Evolutionary conservation across 768 basidiomycete genomes (phyloP).

Genomic region (Leccinum arenicola): DNA sequence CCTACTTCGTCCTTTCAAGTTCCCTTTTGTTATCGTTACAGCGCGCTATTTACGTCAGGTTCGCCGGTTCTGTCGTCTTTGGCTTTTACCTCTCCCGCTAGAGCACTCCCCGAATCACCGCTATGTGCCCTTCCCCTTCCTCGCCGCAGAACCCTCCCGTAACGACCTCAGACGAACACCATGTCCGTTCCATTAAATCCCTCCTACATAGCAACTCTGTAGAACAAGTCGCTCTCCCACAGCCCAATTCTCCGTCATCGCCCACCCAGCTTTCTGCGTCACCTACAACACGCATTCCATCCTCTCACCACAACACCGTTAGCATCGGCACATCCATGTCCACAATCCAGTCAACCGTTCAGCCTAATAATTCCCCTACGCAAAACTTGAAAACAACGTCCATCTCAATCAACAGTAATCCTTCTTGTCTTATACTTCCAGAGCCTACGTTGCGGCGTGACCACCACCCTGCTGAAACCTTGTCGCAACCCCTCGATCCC

Average conservation of each 20-base stretch:
- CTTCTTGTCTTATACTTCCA: constrained; percentile 24
- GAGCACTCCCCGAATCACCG: constrained; percentile 24
- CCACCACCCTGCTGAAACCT: constrained; percentile 7
- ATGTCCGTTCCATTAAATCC: constrained; percentile 9
- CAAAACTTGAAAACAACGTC: constrained; percentile 11
- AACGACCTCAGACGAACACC: constrained; percentile 14
- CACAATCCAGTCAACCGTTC: constrained; percentile 16
- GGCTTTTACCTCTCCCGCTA: constrained; percentile 11
- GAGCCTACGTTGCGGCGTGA: constrained; percentile 10
- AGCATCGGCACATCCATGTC: constrained; percentile 18
- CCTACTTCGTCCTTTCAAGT: constrained; percentile 18
- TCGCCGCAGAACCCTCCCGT: constrained; percentile 25
- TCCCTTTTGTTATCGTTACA: constrained; percentile 8
- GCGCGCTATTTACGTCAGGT: constrained; percentile 23
- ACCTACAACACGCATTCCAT: constrained; percentile 15
- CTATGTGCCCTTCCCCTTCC: constrained; percentile 26
- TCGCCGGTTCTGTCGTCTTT: constrained; percentile 12
- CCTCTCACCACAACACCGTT: constrained; percentile 7
- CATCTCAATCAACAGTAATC: constrained; percentile 11
- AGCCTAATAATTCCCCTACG: constrained; percentile 18
- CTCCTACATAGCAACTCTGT: constrained; percentile 1
- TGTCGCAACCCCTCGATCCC: constrained; percentile 12
- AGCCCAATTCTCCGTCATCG: constrained; percentile 13
- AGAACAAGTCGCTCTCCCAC: constrained; percentile 5
- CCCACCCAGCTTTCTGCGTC: constrained; percentile 17